Evolutionary conservation across 768 basidiomycete species (phyloP).

Genomic region (Cystofilobasidium bisporidii): DNA sequence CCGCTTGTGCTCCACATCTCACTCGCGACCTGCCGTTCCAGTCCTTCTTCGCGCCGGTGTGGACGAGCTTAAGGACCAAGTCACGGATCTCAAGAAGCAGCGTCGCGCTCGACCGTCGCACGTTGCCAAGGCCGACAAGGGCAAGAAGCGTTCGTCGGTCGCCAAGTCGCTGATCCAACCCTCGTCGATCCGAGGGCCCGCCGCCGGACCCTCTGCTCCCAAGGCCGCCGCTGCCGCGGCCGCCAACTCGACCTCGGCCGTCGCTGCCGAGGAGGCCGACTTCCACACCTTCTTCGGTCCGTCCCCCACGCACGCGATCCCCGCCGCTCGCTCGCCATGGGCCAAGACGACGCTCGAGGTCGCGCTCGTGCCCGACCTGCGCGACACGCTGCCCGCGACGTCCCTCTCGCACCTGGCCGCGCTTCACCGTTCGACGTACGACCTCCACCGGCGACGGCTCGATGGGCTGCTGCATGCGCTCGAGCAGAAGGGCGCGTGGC

Average conservation of each 20-base stretch:
- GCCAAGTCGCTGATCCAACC: neutral
- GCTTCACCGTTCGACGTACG: neutral
- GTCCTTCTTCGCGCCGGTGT: slow-evolving; percentile 5
- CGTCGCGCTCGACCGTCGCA: neutral
- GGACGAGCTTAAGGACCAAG: slow-evolving; percentile 8
- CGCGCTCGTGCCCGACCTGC: neutral
- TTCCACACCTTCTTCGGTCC: slow-evolving; percentile 11
- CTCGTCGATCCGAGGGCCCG: neutral
- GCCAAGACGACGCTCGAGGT: slow-evolving; percentile 6
- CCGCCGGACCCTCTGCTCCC: neutral
- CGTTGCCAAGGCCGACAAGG: neutral
- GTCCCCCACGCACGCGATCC: slow-evolving; percentile 12
- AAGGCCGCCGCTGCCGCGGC: neutral
- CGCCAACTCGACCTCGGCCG: neutral
- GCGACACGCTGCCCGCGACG: neutral
- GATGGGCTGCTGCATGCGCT: slow-evolving; percentile 3
- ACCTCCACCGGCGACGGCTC: neutral
- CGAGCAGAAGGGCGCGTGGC: slow-evolving; percentile 6
- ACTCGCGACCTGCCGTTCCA: neutral
- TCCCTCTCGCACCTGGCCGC: slow-evolving; percentile 8
- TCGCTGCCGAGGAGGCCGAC: neutral
- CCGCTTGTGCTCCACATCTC: neutral
- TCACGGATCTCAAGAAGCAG: slow-evolving; percentile 3
- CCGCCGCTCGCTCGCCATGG: slow-evolving; percentile 2
- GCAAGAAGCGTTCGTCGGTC: neutral